Percentiles rank a stretch among this genome's conserved stretches.
Evolutionary conservation across 2,329 filamentous ascomycete genomes (phyloP).

Genomic region (Bisporella sp.): DNA sequence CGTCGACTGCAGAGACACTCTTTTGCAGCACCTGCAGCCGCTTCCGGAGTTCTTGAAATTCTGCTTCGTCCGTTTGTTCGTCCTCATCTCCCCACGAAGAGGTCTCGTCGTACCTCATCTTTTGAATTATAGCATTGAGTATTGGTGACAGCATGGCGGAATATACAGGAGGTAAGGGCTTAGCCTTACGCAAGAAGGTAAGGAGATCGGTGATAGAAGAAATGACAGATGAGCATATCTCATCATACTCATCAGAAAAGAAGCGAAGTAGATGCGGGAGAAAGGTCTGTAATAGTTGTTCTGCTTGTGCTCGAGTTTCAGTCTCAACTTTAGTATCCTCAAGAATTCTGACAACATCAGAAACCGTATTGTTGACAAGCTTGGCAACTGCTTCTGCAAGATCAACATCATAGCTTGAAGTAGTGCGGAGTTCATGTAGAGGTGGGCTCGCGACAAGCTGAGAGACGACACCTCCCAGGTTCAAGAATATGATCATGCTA

Average conservation of each 20-base stretch:
- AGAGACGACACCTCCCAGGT: slow-evolving; percentile 75
- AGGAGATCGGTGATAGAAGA: slow-evolving; percentile 88
- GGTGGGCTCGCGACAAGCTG: slow-evolving; percentile 81
- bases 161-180: slow-evolving; percentile 66
- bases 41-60: slow-evolving; percentile 92
- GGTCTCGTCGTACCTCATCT: slow-evolving; percentile 97
- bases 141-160: slow-evolving; percentile 80
- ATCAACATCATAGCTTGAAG: slow-evolving; percentile 87
- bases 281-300: slow-evolving; percentile 76
- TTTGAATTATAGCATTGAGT: slow-evolving; percentile 82
- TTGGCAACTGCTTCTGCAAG: slow-evolving; percentile 92
- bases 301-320: slow-evolving; percentile 65
- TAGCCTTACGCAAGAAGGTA: slow-evolving; percentile 79
- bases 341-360: slow-evolving; percentile 80
- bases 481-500: slow-evolving; percentile 86
- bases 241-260: slow-evolving; percentile 96
- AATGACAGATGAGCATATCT: slow-evolving; percentile 94
- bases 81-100: slow-evolving; percentile 90
- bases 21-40: slow-evolving; percentile 87
- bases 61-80: slow-evolving; percentile 91
- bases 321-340: slow-evolving; percentile 59
- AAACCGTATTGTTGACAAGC: slow-evolving; percentile 83
- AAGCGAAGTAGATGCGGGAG: slow-evolving; percentile 84
- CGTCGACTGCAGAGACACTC: slow-evolving; percentile 83
- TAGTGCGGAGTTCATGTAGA: slow-evolving; percentile 70